Evolutionary conservation across 139 green algal genomes (phyloP), one percentile per base, ranked within the genome.

Genomic region (Chlorella sp.): DNA sequence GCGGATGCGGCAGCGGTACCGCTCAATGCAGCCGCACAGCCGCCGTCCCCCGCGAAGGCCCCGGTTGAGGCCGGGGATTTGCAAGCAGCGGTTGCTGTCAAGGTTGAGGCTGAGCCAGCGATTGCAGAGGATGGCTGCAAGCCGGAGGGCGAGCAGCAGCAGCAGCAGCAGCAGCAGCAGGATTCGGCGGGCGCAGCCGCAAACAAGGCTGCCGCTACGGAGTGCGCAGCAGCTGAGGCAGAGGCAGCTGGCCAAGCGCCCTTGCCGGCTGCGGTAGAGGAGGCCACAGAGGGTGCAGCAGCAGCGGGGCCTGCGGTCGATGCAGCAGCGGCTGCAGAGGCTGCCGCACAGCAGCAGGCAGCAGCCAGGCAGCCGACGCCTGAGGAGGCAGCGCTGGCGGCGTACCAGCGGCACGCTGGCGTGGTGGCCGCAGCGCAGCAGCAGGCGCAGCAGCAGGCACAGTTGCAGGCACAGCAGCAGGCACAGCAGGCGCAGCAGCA

Each of bases 381-480:
- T 2, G 12, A 18, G 32, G 71, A 40, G 3, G 32, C 32, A 22
- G 71, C 21, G 32, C 32, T 34, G 5, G 71, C 71, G 3, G 71
- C 32, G 3, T 18, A 21, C 0, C 71, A 78, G 71, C 71, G 36
- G 64, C 64, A 71, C 21, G 64, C 64, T 71, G 64, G 22, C 21
- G 64, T 32, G 64, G 64, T 14, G 11, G 64, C 64, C 5, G 22
- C 64, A 3, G 71, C 71, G 3, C 11, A 22, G 16, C 82, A 39
- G 79, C 42, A 60, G 40, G 30, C 26, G 21, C 36, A 32, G 81
- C 53, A 53, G 81, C 40, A 34, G 24, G 39, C 14, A 42, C 36
- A 26, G 16, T 26, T 36, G 18, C 30, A 26, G 79, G 78, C 76
- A 82, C 95, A 60, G 78, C 78, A 9, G 78, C 78, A 36, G 26